Evolutionary conservation across 1,284 basidiomycete species (phyloP).

Genomic region (Sporisorium iseilematis-ciliati): DNA sequence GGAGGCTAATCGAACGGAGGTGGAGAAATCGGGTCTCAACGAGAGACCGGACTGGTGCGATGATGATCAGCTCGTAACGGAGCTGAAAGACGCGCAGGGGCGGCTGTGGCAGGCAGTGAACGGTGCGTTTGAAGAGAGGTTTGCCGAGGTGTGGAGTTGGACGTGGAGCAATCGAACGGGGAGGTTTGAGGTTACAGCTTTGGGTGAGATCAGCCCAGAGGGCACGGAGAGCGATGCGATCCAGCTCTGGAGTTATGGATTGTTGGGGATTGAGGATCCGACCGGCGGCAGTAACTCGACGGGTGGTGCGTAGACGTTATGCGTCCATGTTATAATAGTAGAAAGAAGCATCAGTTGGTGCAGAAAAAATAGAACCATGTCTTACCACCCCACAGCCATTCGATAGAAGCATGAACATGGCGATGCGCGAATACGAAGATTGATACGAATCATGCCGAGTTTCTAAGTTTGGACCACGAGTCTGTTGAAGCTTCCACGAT

Average conservation of each 20-base stretch:
- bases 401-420: too few relatives aligned
- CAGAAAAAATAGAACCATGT: too few relatives aligned
- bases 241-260: conserved; percentile 71
- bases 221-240: conserved; percentile 71
- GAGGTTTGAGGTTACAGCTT: conserved; percentile 27
- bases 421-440: too few relatives aligned
- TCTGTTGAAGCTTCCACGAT: too few relatives aligned
- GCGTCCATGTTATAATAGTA: too few relatives aligned
- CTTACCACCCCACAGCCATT: too few relatives aligned
- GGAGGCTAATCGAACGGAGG: conserved; percentile 42
- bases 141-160: conserved; percentile 51
- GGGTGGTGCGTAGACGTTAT: not conserved
- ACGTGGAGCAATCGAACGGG: conserved; percentile 31
- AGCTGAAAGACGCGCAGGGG: conserved; percentile 69
- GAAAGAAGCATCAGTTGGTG: too few relatives aligned
- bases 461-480: not conserved
- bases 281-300: conserved; percentile 9
- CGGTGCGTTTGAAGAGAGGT: conserved; percentile 64
- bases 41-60: conserved; percentile 70
- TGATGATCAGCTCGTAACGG: conserved; percentile 66
- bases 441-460: too few relatives aligned
- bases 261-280: conserved; percentile 69
- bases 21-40: conserved; percentile 38
- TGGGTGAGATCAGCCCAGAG: conserved; percentile 52
- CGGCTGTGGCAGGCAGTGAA: conserved; percentile 71